Evolutionary conservation across 1,139 yeast species (phyloP).

Genomic region (Blastobotrys illinoisensis): DNA sequence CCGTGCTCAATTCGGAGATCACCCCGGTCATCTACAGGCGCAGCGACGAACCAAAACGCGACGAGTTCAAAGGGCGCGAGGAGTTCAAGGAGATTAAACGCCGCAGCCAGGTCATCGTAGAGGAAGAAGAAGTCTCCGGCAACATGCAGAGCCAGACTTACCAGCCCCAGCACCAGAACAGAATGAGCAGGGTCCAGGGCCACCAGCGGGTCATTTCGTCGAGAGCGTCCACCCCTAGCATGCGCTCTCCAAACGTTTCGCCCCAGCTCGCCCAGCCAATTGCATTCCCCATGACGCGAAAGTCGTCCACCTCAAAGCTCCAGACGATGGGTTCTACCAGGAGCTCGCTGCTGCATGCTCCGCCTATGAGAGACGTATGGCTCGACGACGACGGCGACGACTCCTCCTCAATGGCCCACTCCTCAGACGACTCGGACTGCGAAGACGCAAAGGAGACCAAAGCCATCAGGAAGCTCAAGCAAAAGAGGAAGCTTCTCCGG

Average conservation of each 20-base stretch:
- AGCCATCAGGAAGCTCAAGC: background rate
- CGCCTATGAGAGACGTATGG: constrained; percentile 27
- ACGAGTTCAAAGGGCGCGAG: background rate
- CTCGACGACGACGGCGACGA: constrained; percentile 24
- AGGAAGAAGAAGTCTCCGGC: background rate
- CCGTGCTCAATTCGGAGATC: constrained; percentile 1
- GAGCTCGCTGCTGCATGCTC: constrained; percentile 14
- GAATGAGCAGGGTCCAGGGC: background rate
- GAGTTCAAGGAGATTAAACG: background rate
- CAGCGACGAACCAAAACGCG: background rate
- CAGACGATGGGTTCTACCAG: background rate
- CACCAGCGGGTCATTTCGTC: background rate
- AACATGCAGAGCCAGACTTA: background rate
- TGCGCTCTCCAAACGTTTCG: background rate
- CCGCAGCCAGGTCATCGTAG: background rate
- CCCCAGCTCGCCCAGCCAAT: background rate
- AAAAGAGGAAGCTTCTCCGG: background rate
- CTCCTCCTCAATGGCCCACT: background rate
- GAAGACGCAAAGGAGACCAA: background rate
- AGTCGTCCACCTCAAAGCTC: background rate
- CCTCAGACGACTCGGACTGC: constrained; percentile 7
- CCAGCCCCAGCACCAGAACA: background rate
- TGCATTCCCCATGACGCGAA: background rate
- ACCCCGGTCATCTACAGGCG: constrained; percentile 3
- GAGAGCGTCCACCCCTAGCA: background rate